Evolutionary conservation across 139 green algal genomes (phyloP).

Genomic region (Zygnema circumcarinatum): DNA sequence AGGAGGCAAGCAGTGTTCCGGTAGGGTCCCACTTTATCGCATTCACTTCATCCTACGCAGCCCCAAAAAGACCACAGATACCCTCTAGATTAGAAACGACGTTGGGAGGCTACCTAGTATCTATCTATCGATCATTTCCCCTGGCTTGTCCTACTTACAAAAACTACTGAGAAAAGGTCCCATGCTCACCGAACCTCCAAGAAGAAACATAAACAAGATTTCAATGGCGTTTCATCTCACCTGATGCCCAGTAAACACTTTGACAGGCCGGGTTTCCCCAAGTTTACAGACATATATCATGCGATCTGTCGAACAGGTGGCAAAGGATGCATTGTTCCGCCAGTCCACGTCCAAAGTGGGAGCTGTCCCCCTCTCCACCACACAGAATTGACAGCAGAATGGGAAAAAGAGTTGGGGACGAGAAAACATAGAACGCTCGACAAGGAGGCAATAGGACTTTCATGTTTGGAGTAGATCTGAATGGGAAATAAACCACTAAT

Average conservation of each 20-base stretch:
- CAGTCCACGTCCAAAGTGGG: slow-evolving; percentile 92
- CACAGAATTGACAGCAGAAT: too few species aligned
- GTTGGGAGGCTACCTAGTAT: background rate
- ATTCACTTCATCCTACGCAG: slow-evolving; percentile 85
- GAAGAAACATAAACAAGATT: too few species aligned
- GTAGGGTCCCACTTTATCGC: slow-evolving; percentile 85
- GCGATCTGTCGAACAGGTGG: slow-evolving; percentile 87
- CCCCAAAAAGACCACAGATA: slow-evolving; percentile 6
- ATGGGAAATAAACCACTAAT: too few species aligned
- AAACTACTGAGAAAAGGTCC: too few species aligned
- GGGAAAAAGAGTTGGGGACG: too few species aligned
- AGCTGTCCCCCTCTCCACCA: slow-evolving; percentile 56
- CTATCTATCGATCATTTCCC: too few species aligned
- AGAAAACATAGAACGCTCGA: too few species aligned
- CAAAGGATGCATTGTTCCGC: slow-evolving; percentile 86
- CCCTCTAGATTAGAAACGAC: slow-evolving; percentile 6
- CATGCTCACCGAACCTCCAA: too few species aligned
- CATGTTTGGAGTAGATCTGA: too few species aligned
- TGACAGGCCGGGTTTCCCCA: slow-evolving; percentile 72
- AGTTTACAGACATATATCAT: slow-evolving; percentile 86
- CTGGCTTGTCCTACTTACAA: too few species aligned
- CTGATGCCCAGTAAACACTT: slow-evolving; percentile 79
- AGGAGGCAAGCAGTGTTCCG: slow-evolving; percentile 83
- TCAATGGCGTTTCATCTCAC: too few species aligned
- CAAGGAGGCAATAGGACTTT: too few species aligned